phyloP scores from a whole-genome alignment of 148 eudicot species.

The Rhododendron henanense region DNA sequence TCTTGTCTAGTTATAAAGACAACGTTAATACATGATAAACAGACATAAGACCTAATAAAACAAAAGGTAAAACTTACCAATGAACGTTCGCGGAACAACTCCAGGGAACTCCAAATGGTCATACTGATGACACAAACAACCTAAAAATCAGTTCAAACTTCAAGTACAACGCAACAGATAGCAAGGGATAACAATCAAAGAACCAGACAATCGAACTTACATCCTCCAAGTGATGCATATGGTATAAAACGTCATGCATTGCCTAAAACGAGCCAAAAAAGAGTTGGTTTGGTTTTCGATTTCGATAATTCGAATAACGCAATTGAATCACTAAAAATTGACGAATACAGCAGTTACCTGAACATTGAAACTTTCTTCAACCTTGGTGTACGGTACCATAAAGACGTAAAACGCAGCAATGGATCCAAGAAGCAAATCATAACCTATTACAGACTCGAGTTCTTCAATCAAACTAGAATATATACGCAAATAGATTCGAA shows the following conservation, averaged over 20 bases:
- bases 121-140: constrained; percentile 48
- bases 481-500: not conserved
- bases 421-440: constrained; percentile 76
- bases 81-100: constrained; percentile 93
- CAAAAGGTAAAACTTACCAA: constrained; percentile 42
- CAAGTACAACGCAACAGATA: not conserved
- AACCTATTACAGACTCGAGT: constrained; percentile 37
- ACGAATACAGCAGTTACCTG: constrained; percentile 50
- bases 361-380: constrained; percentile 97
- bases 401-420: constrained; percentile 85
- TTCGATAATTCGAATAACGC: not conserved
- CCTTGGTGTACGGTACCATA: constrained; percentile 87
- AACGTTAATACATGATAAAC: not conserved
- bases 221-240: constrained; percentile 63
- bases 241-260: constrained; percentile 89
- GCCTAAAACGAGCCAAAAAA: constrained; percentile 42
- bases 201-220: constrained; percentile 33
- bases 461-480: not conserved
- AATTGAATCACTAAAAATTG: not conserved
- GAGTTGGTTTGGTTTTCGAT: not conserved
- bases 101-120: constrained; percentile 99
- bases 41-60: not conserved
- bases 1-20: not conserved
- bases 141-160: constrained; percentile 5
- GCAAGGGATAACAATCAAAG: not conserved